Evolutionary conservation across 2,329 filamentous ascomycete species (phyloP).

Genomic region (Aspergillus japonicus): DNA sequence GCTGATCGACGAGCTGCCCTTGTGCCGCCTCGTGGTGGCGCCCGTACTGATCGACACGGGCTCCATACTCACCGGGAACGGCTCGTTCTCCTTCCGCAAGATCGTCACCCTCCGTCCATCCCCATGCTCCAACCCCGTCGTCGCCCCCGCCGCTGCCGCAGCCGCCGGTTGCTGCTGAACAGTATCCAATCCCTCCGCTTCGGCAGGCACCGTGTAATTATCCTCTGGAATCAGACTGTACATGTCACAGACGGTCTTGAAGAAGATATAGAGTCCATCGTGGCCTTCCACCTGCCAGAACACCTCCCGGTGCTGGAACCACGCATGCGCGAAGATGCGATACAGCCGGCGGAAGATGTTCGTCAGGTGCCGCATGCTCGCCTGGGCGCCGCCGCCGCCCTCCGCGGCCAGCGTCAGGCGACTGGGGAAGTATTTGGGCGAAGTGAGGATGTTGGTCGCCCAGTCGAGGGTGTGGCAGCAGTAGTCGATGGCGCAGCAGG

Average conservation of each 20-base stretch:
- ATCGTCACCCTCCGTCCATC: conserved; percentile 38
- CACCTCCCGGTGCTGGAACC: conserved; percentile 94
- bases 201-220: conserved; percentile 91
- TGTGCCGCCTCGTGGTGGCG: conserved; percentile 78
- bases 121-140: conserved; percentile 21
- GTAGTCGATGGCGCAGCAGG: conserved; percentile 97
- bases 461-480: conserved; percentile 98
- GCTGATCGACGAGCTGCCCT: conserved; percentile 76
- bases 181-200: conserved; percentile 78
- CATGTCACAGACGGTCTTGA: conserved; percentile 93
- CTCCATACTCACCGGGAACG: conserved; percentile 28
- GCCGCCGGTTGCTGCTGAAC: conserved; percentile 24
- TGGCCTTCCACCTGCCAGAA: conserved; percentile 92
- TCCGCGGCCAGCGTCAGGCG: conserved; percentile 63
- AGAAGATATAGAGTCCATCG: conserved; percentile 92
- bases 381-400: conserved; percentile 41
- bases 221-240: conserved; percentile 88
- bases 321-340: conserved; percentile 95
- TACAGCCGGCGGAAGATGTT: conserved; percentile 95
- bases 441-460: conserved; percentile 91
- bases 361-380: conserved; percentile 67
- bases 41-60: conserved; percentile 54
- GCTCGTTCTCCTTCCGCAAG: conserved; percentile 35
- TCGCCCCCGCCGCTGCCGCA: conserved; percentile 9
- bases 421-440: conserved; percentile 92